phyloP scores from a whole-genome alignment of 345 rosid genomes.

The Lepidium aucheri region DNA sequence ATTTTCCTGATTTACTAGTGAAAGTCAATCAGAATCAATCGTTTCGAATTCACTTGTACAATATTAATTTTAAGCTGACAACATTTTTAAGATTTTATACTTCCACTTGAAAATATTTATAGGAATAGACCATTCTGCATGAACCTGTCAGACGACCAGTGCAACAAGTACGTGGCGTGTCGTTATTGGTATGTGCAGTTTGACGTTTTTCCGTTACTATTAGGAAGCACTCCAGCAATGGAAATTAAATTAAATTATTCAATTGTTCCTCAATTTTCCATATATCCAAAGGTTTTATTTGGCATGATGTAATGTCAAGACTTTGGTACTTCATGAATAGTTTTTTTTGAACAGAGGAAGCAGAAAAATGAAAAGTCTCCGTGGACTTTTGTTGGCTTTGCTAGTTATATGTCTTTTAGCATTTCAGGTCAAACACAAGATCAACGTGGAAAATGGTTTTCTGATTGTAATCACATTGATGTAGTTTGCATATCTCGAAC shows the following conservation, averaged over 20 bases:
- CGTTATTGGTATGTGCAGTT: neutral
- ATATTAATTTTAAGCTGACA: too few relatives aligned
- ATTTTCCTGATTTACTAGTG: too few relatives aligned
- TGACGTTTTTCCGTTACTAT: neutral
- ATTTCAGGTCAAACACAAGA: conserved; percentile 16
- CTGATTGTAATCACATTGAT: neutral
- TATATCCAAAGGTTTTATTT: neutral
- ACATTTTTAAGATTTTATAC: too few relatives aligned
- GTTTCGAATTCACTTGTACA: too few relatives aligned
- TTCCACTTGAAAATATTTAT: too few relatives aligned
- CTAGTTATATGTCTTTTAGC: neutral
- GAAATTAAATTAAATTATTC: neutral
- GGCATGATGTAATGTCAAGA: neutral
- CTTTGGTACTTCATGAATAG: neutral
- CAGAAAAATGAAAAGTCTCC: neutral
- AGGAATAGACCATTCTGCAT: too few relatives aligned
- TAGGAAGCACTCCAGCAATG: neutral
- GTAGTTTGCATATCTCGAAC: neutral
- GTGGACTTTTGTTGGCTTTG: neutral
- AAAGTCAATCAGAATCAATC: too few relatives aligned
- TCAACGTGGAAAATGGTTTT: conserved; percentile 11
- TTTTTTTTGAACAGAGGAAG: neutral
- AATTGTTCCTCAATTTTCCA: neutral
- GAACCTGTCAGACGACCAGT: neutral
- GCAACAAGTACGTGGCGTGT: neutral